These are phyloP conservation scores for Collybiopsis luxurians DNA, from an alignment of 768 basidiomycete genomes.

Conservation along the genomic window DNA sequence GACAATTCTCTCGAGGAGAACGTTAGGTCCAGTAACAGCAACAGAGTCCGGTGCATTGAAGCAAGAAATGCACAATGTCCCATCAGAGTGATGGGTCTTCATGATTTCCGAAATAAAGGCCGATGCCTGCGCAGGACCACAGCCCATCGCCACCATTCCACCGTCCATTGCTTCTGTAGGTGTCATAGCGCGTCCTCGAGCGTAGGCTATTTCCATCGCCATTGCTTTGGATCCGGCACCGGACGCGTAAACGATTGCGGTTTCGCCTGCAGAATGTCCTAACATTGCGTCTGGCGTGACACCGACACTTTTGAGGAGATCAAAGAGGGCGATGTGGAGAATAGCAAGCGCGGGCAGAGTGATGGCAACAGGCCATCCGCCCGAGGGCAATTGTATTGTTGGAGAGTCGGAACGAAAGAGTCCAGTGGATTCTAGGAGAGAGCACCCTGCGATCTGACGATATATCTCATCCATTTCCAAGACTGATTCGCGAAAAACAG, in stretches of 20 bases:
- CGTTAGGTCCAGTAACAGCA: slow-evolving; percentile 31
- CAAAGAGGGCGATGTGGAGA: slow-evolving; percentile 44
- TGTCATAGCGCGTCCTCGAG: slow-evolving; percentile 34
- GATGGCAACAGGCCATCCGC: slow-evolving; percentile 30
- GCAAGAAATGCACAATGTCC: slow-evolving; percentile 37
- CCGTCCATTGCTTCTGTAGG: slow-evolving; percentile 29
- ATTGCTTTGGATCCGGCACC: slow-evolving; percentile 37
- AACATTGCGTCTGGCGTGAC: slow-evolving; percentile 35
- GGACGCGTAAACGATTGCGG: slow-evolving; percentile 39
- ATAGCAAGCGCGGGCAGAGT: slow-evolving; percentile 41
- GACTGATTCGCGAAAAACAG: slow-evolving; percentile 35
- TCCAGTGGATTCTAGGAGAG: slow-evolving; percentile 32
- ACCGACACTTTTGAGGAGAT: slow-evolving; percentile 34
- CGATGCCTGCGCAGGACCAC: slow-evolving; percentile 24
- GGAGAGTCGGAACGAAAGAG: slow-evolving; percentile 25
- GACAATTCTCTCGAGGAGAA: slow-evolving; percentile 26
- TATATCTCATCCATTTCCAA: slow-evolving; percentile 33
- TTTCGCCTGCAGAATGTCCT: slow-evolving; percentile 49
- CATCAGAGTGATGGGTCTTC: slow-evolving; percentile 8
- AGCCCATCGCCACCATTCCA: slow-evolving; percentile 43
- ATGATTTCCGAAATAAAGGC: slow-evolving; percentile 21
- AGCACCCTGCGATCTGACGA: slow-evolving; percentile 25
- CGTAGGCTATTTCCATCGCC: slow-evolving; percentile 41
- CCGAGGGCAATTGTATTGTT: slow-evolving; percentile 14
- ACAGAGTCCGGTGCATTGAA: slow-evolving; percentile 37